These are phyloP conservation scores for Blastomyces parvus DNA, from an alignment of 2,329 filamentous ascomycete species.

Conservation along the genomic window DNA sequence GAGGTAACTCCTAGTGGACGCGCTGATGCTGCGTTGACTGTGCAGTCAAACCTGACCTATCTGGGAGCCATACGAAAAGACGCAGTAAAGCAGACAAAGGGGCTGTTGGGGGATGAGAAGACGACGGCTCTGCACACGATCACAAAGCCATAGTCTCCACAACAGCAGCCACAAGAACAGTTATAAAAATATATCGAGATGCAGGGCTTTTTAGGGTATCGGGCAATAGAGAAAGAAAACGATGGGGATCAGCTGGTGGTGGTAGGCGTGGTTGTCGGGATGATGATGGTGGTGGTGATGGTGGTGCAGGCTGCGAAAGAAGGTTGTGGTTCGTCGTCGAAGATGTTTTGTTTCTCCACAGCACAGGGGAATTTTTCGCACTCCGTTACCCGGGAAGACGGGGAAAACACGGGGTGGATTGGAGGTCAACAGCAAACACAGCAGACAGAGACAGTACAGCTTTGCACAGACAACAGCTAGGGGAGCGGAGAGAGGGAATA, in stretches of 20 bases:
- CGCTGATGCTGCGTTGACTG: slow-evolving; percentile 28
- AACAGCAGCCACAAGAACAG: not conserved
- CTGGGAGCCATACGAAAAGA: slow-evolving; percentile 33
- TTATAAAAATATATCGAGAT: not conserved
- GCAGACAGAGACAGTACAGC: not conserved
- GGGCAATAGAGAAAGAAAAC: not conserved
- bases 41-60: slow-evolving; percentile 33
- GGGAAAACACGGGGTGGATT: not conserved
- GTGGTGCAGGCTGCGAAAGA: not conserved
- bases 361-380: not conserved
- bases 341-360: not conserved
- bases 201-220: not conserved
- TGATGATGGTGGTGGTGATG: not conserved
- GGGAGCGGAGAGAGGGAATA: not conserved
- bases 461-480: not conserved
- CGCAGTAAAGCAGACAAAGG: slow-evolving; percentile 16
- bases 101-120: slow-evolving; percentile 17
- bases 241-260: not conserved
- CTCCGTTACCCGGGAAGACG: not conserved
- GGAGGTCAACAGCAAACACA: not conserved
- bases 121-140: slow-evolving; percentile 10
- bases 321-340: slow-evolving; percentile 2
- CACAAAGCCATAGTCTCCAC: slow-evolving; percentile 29
- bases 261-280: not conserved
- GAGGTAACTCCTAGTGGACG: slow-evolving; percentile 10